A percentile compares a stretch with the other conserved stretches of the same genome.
Conservation (phyloP, 2,329 filamentous ascomycete genomes). For the Septoria linicola region DNA sequence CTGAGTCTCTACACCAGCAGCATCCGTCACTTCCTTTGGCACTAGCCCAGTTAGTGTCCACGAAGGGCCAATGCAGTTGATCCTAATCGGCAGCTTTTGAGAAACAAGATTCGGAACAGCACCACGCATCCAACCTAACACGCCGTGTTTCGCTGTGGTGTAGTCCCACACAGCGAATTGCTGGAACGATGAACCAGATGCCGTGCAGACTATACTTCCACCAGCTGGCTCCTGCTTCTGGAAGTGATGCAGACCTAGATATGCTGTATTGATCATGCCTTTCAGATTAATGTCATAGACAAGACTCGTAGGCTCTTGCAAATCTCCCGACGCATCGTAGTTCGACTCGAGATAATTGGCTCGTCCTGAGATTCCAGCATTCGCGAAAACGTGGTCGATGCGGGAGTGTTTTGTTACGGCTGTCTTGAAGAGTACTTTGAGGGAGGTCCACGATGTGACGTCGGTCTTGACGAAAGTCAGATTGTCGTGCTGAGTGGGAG, state of each 20-base stretch:
- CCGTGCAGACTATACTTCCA: conserved; percentile 56
- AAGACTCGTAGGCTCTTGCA: conserved; percentile 37
- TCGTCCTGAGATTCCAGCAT: conserved; percentile 55
- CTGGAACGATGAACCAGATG: conserved; percentile 53
- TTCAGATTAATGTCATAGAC: conserved; percentile 46
- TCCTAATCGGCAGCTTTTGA: conserved; percentile 47
- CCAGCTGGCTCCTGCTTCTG: conserved; percentile 43
- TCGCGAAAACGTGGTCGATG: conserved; percentile 53
- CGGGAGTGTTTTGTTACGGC: conserved; percentile 45
- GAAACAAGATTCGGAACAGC: conserved; percentile 40
- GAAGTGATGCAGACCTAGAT: conserved; percentile 48
- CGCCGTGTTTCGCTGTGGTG: conserved; percentile 55
- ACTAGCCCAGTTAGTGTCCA: conserved; percentile 57
- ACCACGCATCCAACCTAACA: conserved; percentile 55
- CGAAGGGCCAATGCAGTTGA: conserved; percentile 57
- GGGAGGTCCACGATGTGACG: conserved; percentile 52
- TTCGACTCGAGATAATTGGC: conserved; percentile 36
- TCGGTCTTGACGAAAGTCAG: conserved; percentile 49
- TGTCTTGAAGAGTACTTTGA: conserved; percentile 53
- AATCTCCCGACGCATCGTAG: conserved; percentile 40
- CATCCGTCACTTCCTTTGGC: conserved; percentile 42
- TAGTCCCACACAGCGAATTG: conserved; percentile 55
- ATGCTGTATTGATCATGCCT: conserved; percentile 43
- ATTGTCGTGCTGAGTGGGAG: conserved; percentile 32
- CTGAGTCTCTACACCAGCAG: conserved; percentile 47